Percentiles rank a stretch among this genome's conserved stretches.
Conservation (phyloP, 1,284 basidiomycete genomes). For the Trichosporon sp. region DNA sequence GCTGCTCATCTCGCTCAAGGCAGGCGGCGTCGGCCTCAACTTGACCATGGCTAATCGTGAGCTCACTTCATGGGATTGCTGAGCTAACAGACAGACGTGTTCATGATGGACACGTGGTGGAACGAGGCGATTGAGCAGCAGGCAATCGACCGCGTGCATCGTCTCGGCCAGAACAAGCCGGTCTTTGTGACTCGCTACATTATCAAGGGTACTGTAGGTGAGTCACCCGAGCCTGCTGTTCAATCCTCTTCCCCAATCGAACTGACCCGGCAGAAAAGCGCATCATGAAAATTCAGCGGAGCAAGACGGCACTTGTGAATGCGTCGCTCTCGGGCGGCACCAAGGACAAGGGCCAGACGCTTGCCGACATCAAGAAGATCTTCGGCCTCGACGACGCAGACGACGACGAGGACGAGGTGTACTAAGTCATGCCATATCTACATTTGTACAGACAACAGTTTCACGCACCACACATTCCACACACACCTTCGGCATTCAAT, state of each 20-base stretch:
- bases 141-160: constrained; percentile 58
- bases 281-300: constrained; percentile 69
- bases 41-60: constrained; percentile 48
- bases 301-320: constrained; percentile 47
- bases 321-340: constrained; percentile 41
- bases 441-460: too few relatives aligned
- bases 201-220: constrained; percentile 57
- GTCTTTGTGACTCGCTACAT: constrained; percentile 91
- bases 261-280: constrained; percentile 62
- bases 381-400: constrained; percentile 42
- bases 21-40: constrained; percentile 87
- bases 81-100: constrained; percentile 59
- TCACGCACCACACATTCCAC: too few relatives aligned
- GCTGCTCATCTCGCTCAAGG: constrained; percentile 82
- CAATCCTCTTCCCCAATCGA: background rate
- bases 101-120: constrained; percentile 98
- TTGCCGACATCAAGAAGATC: constrained; percentile 49
- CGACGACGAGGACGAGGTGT: constrained; percentile 42
- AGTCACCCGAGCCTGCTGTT: constrained; percentile 34
- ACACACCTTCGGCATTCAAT: background rate
- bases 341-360: constrained; percentile 33
- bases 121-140: constrained; percentile 85
- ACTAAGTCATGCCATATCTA: background rate
- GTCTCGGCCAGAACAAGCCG: constrained; percentile 45
- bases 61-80: background rate